Base-by-base conservation (phyloP, 2,329 filamentous ascomycete genomes). In the Pseudogymnoascus sp. region DNA sequence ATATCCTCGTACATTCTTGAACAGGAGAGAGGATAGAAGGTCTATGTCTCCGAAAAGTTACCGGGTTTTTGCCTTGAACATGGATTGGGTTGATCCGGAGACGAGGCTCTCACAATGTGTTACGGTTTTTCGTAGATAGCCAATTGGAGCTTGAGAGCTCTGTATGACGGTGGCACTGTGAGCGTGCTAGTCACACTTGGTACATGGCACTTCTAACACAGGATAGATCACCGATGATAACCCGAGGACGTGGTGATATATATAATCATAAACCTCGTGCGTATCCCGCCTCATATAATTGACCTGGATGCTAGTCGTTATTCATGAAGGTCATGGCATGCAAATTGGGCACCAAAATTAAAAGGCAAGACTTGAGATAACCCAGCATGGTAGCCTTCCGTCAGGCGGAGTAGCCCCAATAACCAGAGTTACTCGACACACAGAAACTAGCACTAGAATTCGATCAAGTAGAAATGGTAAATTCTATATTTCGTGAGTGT, bases 401-500 rank as follows among this genome's bases (percentile, higher is more conserved):
- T 49, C 14, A 25, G 14, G 2, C 3, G 9, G 7, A 52, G 14
- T 23, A 28, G 23, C 23, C 4, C 23, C 8, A 9, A 28, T 28
- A 52, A 16, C 23, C 23, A 28, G 7, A 52, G 4, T n/a, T 52
- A 52, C 23, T 7, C n/a, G 3, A 14, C 4, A 8, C 14, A 5
- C 14, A 28, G 16, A 23, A 52, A 9, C 42, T 8, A 49, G n/a
- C 28, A 55, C 5, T 5, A 30, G 12, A 55, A 33, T 12, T 55
- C 23, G 28, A 55, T 33, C n/a, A 33, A 30, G 49, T 55, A 55
- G 49, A 55, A 55, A 55, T 33, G 28, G 49, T 55, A 55, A 55
- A 55, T 55, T 55, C 25, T 55, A 55, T 55, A 55, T 55, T 55
- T 55, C 49, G 49, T 55, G 49, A 55, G 49, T 55, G 49, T 60